Base-by-base conservation (phyloP, 2,329 filamentous ascomycete species). In the Sordariomycetes sp. region DNA sequence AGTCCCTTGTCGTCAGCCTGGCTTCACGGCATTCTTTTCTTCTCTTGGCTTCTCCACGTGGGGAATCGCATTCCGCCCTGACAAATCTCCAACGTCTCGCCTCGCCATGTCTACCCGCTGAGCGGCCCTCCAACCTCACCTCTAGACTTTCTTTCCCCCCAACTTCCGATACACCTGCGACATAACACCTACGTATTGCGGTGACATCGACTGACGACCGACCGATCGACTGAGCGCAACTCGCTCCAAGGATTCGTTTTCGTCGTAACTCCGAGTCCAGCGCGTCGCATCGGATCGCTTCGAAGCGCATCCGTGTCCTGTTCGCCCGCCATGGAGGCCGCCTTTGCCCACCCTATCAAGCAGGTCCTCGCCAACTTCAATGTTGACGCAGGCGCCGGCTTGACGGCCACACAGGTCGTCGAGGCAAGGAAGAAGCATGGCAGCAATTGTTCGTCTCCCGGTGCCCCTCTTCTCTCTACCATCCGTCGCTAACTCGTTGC, bases 311-410 rank as follows among this genome's bases (percentile, higher is more conserved):
- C 21, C 8, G 21, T n/a, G 28, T 7, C n/a, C 7, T 17, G 8
- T 20, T 20, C 30, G 4, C 4, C 19, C 45, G 48, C 43, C 42
- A 82, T 82, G 77, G 74, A 81, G 45, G 70, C 64, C 61, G 76
- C 78, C 44, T 82, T 74, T 49, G 63, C 72, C 44, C 67, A 65
- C 49, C 61, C 74, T 44, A 67, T 66, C 52, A 58, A 68, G 49
- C 62, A 75, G 55, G 73, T 82, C 46, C 64, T 83, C 49, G 59
- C 63, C 50, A 58, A 63, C 46, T 77, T 82, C 48, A 57, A 61
- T 11, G 76, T 79, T 35, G 63, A 76, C 42, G 60, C 66, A 33
- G 52, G 58, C 28, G 55, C 59, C 42, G 79, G 79, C 45, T 61
- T 83, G 48, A 69, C 59, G 10, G 68, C 78, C 44, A 54, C 63